Evolutionary conservation across 176 grass and related monocot genomes (phyloP), one percentile per base, ranked within the genome.

Genomic region (Oryza brachyantha): DNA sequence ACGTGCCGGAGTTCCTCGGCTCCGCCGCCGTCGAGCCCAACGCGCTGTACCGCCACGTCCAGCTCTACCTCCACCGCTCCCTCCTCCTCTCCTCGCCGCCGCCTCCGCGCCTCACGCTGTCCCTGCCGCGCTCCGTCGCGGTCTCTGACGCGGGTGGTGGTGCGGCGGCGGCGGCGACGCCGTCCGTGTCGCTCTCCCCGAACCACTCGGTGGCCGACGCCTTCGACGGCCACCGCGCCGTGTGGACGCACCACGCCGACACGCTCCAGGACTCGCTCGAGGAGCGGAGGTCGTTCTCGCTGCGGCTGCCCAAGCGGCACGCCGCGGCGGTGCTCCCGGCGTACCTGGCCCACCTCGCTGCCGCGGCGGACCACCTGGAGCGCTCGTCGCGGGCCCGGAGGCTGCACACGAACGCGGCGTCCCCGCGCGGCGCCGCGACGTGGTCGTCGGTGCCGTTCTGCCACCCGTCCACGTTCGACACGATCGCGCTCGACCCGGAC

Each of bases 181-280:
- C 81, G 79, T 79, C 84, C 5, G 84, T 98, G 66, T 98, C 92
- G 41, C 96, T 95, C 61, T 94, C 96, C 13, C 92, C 96, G 16
- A 93, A 99, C 88, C 92, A 95, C 78, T 95, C 90, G 4, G 88
- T 95, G 25, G 81, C 91, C 1, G 88, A 99, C 63, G 76, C 83
- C 55, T 99, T 93, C 87, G 22, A 72, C 29, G 88, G 96, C 6
- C 96, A 99, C 83, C 78, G 86, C 68, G 80, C 89, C 22, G 73
- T 95, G 59, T 99, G 92, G 92, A 95, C 88, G 28, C 92, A 91
- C 78, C 88, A 95, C 43, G 87, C 90, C 60, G 96, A 95, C 88
- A 98, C 90, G 76, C 89, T 98, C 39, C 92, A 95, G 69, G 96
- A 93, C 85, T 98, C 92, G 24, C 96, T 98, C 31, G 92, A 98